Percentiles rank a stretch among this genome's conserved stretches.
Evolutionary conservation across 2,329 filamentous ascomycete genomes (phyloP).

Genomic region (Arachnopeziza araneosa): DNA sequence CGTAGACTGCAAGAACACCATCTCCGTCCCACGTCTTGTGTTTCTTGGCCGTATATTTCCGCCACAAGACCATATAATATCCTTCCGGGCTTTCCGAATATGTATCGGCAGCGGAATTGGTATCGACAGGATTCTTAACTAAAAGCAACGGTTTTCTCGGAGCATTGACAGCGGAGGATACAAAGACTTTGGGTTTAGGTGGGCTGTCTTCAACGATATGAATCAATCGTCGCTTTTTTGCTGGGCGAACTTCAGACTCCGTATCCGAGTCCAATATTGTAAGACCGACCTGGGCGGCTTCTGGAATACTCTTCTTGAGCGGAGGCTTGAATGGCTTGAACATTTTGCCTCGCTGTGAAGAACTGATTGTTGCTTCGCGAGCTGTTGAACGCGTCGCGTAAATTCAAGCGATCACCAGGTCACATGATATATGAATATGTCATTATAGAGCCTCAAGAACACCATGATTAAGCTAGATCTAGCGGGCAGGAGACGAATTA

Average conservation of each 20-base stretch:
- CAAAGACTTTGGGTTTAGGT: conserved; percentile 7
- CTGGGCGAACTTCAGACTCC: conserved; percentile 16
- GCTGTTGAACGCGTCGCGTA: too few species aligned
- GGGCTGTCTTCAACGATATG: conserved; percentile 24
- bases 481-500: too few species aligned
- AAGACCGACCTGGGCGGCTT: conserved; percentile 6
- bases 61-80: conserved; percentile 38
- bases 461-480: too few species aligned
- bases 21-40: conserved; percentile 76
- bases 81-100: conserved; percentile 16
- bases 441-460: too few species aligned
- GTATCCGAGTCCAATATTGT: conserved; percentile 17
- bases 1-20: conserved; percentile 53
- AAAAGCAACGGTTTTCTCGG: conserved; percentile 28
- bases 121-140: conserved; percentile 22
- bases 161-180: conserved; percentile 20
- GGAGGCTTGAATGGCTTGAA: conserved; percentile 32
- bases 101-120: conserved; percentile 5
- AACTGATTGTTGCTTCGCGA: too few species aligned
- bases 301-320: conserved; percentile 17
- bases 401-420: too few species aligned
- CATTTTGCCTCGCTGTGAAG: conserved; percentile 14
- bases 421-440: too few species aligned
- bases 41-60: conserved; percentile 65
- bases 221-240: conserved; percentile 24